These are phyloP conservation scores for Scenedesmus sp. DNA, from an alignment of 163 green algal species.

Conservation along the genomic window DNA sequence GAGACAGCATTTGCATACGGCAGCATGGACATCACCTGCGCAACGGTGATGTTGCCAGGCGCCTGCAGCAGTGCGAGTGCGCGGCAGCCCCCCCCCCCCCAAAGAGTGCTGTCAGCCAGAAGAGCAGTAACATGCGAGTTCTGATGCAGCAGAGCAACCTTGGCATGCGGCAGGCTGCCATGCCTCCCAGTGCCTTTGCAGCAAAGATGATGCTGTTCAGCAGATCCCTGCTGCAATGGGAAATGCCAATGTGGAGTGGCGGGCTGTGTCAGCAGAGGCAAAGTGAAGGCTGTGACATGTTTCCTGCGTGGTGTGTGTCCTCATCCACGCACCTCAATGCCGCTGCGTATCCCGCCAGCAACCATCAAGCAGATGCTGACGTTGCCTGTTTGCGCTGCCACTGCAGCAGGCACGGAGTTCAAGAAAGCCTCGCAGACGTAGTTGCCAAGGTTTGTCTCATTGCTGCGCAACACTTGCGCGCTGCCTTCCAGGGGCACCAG, in stretches of 20 bases:
- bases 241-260: no score
- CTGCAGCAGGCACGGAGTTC: not conserved
- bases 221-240: no score
- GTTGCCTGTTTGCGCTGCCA: not conserved
- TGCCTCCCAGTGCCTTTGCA: no score
- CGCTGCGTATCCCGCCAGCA: not conserved
- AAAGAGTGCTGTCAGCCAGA: not conserved
- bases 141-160: no score
- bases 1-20: slow-evolving; percentile 2
- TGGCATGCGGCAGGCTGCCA: no score
- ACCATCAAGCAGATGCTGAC: slow-evolving; percentile 34
- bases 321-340: not conserved
- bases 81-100: no score
- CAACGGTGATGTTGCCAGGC: slow-evolving; percentile 21
- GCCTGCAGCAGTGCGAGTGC: not conserved
- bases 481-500: slow-evolving; percentile 16
- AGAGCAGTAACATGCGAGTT: no score
- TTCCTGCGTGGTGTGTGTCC: not conserved
- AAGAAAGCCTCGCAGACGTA: slow-evolving; percentile 43
- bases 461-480: not conserved
- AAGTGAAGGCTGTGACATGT: not conserved
- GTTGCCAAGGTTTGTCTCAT: slow-evolving; percentile 44
- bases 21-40: slow-evolving; percentile 29
- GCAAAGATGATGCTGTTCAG: no score
- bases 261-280: no score